Conservation (phyloP, 768 basidiomycete species). For the Termitomyces sp. region DNA sequence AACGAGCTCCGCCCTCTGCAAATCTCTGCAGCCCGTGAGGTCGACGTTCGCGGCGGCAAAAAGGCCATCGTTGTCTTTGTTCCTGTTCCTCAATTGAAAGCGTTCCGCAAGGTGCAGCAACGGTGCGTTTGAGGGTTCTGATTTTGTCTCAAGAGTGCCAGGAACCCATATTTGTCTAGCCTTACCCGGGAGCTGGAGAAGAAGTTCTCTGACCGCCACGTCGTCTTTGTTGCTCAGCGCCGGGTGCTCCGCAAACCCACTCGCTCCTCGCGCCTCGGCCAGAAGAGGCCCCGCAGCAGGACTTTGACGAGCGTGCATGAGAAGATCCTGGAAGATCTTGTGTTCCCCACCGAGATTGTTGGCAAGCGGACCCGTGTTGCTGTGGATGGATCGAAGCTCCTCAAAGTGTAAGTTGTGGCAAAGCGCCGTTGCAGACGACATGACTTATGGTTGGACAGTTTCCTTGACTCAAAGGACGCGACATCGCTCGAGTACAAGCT, state of each 20-base stretch:
- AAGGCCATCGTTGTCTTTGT: constrained; percentile 99
- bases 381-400: constrained; percentile 89
- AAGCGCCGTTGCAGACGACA: constrained; percentile 12
- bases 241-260: constrained; percentile 97
- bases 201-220: constrained; percentile 99
- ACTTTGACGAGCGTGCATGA: constrained; percentile 98
- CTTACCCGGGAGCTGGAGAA: constrained; percentile 99
- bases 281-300: constrained; percentile 95
- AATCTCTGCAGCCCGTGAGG: constrained; percentile 97
- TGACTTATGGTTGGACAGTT: constrained; percentile 39
- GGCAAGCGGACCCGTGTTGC: constrained; percentile 96
- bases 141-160: constrained; percentile 7
- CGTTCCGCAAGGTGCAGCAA: constrained; percentile 96
- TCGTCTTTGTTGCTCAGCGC: constrained; percentile 98
- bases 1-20: constrained; percentile 90
- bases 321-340: constrained; percentile 97
- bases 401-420: constrained; percentile 83
- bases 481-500: constrained; percentile 99
- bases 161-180: constrained; percentile 35
- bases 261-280: constrained; percentile 85
- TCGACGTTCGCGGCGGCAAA: constrained; percentile 98
- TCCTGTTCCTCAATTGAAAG: constrained; percentile 95
- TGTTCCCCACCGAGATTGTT: constrained; percentile 98
- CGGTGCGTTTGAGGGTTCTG: constrained; percentile 49
- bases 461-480: constrained; percentile 96